phyloP scores from a whole-genome alignment of 805 yeast genomes.

The Tanozyma kutaoensis region DNA sequence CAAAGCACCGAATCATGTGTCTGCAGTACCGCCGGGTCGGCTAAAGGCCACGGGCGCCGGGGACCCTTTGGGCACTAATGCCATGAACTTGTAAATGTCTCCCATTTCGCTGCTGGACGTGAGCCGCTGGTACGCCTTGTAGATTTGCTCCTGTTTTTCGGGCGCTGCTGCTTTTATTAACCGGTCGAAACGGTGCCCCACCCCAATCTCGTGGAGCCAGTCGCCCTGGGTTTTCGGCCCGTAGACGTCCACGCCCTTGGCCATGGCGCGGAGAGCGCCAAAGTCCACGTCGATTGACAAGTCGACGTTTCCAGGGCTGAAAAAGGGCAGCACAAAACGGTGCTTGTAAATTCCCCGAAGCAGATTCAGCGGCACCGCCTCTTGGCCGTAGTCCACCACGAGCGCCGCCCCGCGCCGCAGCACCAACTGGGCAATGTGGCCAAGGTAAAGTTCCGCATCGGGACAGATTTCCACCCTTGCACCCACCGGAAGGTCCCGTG shows the following conservation, averaged over 20 bases:
- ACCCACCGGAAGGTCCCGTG: slow-evolving; percentile 35
- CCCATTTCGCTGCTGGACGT: slow-evolving; percentile 68
- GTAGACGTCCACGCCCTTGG: slow-evolving; percentile 12
- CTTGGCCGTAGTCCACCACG: slow-evolving; percentile 64
- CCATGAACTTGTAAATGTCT: slow-evolving; percentile 57
- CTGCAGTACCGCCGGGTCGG: no score
- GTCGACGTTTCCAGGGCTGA: slow-evolving; percentile 70
- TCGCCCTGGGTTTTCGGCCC: slow-evolving; percentile 71
- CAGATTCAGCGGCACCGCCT: slow-evolving; percentile 54
- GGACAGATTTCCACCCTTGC: slow-evolving; percentile 64
- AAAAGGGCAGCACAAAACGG: slow-evolving; percentile 61
- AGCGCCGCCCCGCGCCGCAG: slow-evolving; percentile 48
- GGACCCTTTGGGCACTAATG: slow-evolving; percentile 35
- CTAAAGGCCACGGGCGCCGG: slow-evolving; percentile 43
- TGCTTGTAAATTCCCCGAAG: slow-evolving; percentile 65
- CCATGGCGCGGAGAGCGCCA: slow-evolving; percentile 30
- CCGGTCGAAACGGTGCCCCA: slow-evolving; percentile 55
- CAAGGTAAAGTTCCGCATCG: slow-evolving; percentile 48
- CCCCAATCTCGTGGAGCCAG: slow-evolving; percentile 66
- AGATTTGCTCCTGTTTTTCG: slow-evolving; percentile 38
- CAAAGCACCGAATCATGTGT: no score
- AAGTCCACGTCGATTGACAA: slow-evolving; percentile 79
- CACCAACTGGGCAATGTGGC: slow-evolving; percentile 36
- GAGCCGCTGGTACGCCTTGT: slow-evolving; percentile 45
- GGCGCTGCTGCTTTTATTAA: slow-evolving; percentile 27